These are phyloP conservation scores for Eimeria praecox DNA, from an alignment of 169 alveolate genomes.

Conservation along the genomic window DNA sequence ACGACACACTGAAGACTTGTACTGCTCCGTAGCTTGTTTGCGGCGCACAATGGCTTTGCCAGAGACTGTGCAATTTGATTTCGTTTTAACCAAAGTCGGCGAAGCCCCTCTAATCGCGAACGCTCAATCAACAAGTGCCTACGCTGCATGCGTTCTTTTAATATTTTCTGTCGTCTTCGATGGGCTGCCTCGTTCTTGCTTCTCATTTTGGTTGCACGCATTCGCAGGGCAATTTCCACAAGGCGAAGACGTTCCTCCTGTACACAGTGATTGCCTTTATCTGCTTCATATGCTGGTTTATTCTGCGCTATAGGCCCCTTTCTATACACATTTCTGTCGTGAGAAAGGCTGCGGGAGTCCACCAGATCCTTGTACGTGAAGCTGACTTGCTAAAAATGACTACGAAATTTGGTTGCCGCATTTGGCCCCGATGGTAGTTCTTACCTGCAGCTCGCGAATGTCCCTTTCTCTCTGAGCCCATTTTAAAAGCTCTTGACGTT, in stretches of 20 bases:
- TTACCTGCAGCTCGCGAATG: slow-evolving; percentile 89
- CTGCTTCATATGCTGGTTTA: not conserved
- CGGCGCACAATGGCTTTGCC: slow-evolving; percentile 59
- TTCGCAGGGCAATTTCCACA: slow-evolving; percentile 16
- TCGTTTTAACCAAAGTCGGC: slow-evolving; percentile 46
- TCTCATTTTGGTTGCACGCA: slow-evolving; percentile 21
- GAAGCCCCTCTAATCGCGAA: slow-evolving; percentile 18
- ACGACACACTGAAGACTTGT: not conserved
- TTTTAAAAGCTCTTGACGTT: slow-evolving; percentile 93
- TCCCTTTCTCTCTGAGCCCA: slow-evolving; percentile 94
- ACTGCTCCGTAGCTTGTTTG: slow-evolving; percentile 29
- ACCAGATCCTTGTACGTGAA: not conserved
- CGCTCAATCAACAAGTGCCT: slow-evolving; percentile 8
- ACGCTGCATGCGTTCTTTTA: slow-evolving; percentile 34
- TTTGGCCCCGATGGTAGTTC: not conserved
- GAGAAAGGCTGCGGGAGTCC: not conserved
- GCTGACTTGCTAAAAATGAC: not conserved
- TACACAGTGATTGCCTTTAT: not conserved
- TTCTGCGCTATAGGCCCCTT: not conserved
- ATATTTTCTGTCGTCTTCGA: not conserved
- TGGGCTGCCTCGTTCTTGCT: slow-evolving; percentile 56
- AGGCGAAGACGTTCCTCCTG: slow-evolving; percentile 60
- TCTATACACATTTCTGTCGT: not conserved
- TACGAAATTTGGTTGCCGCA: not conserved
- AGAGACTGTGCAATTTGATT: slow-evolving; percentile 14